Evolutionary conservation across 2,329 filamentous ascomycete genomes (phyloP).

Genomic region (Cyphellophora europaea): DNA sequence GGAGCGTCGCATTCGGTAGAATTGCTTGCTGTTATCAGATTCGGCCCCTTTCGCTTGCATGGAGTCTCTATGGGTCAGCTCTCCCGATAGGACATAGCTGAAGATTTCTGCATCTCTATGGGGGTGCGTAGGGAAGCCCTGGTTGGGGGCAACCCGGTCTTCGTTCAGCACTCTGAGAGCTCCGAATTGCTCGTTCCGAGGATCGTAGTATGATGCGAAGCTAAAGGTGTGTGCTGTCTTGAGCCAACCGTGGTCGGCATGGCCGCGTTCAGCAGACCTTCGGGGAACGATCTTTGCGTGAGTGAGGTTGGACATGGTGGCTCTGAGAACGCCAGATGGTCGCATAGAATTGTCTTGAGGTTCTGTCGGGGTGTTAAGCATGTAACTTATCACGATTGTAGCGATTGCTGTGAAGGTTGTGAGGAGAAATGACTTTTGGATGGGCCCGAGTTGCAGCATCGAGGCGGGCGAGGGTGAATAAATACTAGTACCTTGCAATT

Average conservation of each 20-base stretch:
- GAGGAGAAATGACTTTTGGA: constrained; percentile 13
- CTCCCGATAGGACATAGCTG: constrained; percentile 74
- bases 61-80: constrained; percentile 78
- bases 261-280: constrained; percentile 61
- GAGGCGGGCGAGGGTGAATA: constrained; percentile 8
- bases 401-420: constrained; percentile 9
- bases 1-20: constrained; percentile 63
- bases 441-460: constrained; percentile 13
- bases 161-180: constrained; percentile 79
- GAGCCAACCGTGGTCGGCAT: constrained; percentile 78
- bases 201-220: constrained; percentile 65
- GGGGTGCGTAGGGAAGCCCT: constrained; percentile 75
- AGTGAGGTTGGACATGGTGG: constrained; percentile 51
- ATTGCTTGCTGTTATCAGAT: constrained; percentile 49
- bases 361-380: constrained; percentile 6
- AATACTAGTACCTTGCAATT: constrained; percentile 15
- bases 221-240: constrained; percentile 81
- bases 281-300: constrained; percentile 68
- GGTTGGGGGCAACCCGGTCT: constrained; percentile 65
- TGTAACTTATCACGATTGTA: constrained; percentile 6
- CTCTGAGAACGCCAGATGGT: constrained; percentile 20
- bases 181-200: constrained; percentile 59
- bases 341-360: constrained; percentile 12
- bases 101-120: constrained; percentile 88
- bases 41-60: constrained; percentile 66